Conservation (phyloP, 1,139 yeast species). For the Petasospora rhodanensis region DNA sequence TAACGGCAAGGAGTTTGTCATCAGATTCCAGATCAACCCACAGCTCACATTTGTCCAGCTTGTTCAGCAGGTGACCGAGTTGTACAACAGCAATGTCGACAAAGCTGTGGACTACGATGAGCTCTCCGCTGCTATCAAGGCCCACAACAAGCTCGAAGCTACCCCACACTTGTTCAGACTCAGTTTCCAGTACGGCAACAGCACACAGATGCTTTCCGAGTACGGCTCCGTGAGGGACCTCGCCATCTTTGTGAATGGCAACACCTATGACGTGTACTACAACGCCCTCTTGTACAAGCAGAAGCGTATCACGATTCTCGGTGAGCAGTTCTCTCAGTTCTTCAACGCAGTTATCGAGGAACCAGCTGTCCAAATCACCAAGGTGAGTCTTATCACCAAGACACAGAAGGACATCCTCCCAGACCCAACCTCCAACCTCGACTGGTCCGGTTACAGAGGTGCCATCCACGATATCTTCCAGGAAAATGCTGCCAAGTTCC, state of each 20-base stretch:
- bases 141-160: conserved; percentile 45
- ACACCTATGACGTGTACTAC: conserved; percentile 46
- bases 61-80: conserved; percentile 38
- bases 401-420: conserved; percentile 63
- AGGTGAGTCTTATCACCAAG: conserved; percentile 61
- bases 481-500: conserved; percentile 74
- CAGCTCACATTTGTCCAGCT: conserved; percentile 51
- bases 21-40: conserved; percentile 57
- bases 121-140: conserved; percentile 49
- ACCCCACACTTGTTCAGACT: conserved; percentile 43
- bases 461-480: conserved; percentile 94
- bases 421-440: conserved; percentile 81
- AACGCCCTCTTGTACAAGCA: conserved; percentile 72
- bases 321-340: conserved; percentile 68
- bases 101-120: conserved; percentile 52
- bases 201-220: conserved; percentile 39
- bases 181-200: conserved; percentile 50
- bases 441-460: conserved; percentile 90
- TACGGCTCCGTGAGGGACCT: conserved; percentile 59
- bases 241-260: conserved; percentile 44
- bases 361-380: conserved; percentile 46
- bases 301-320: conserved; percentile 63
- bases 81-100: conserved; percentile 37
- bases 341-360: conserved; percentile 33
- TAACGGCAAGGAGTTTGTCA: conserved; percentile 44